Evolutionary conservation across 768 basidiomycete species (phyloP).

Genomic region (Galerina marginata): DNA sequence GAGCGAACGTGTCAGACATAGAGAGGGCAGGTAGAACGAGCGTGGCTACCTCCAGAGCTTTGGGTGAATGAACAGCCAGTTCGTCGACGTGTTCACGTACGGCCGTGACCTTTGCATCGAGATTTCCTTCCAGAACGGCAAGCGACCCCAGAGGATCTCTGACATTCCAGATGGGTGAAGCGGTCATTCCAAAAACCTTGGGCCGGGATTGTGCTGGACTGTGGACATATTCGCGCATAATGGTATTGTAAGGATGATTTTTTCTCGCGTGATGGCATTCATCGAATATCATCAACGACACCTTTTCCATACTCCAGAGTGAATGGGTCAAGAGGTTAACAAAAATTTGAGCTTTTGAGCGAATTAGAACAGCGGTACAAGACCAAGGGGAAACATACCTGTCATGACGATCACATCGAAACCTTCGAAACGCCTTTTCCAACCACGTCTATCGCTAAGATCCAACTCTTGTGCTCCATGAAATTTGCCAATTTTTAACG

Average conservation of each 20-base stretch:
- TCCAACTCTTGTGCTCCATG: conserved; percentile 76
- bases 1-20: conserved; percentile 6
- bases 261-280: conserved; percentile 83
- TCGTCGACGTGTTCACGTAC: conserved; percentile 76
- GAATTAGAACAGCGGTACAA: neutral
- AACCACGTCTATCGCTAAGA: conserved; percentile 66
- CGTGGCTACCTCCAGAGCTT: conserved; percentile 64
- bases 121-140: conserved; percentile 64
- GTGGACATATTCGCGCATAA: conserved; percentile 72
- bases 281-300: conserved; percentile 78
- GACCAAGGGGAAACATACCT: conserved; percentile 44
- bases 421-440: conserved; percentile 65
- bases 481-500: conserved; percentile 69
- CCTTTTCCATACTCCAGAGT: conserved; percentile 72
- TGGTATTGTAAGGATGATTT: conserved; percentile 77
- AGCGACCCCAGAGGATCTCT: conserved; percentile 71
- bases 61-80: conserved; percentile 62
- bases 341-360: conserved; percentile 69
- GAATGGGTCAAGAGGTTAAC: conserved; percentile 82
- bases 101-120: conserved; percentile 77
- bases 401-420: conserved; percentile 89
- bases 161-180: conserved; percentile 86
- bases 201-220: conserved; percentile 53
- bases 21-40: neutral
- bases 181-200: conserved; percentile 93